Evolutionary conservation across 768 basidiomycete genomes (phyloP).

Genomic region (Trametes cubensis): DNA sequence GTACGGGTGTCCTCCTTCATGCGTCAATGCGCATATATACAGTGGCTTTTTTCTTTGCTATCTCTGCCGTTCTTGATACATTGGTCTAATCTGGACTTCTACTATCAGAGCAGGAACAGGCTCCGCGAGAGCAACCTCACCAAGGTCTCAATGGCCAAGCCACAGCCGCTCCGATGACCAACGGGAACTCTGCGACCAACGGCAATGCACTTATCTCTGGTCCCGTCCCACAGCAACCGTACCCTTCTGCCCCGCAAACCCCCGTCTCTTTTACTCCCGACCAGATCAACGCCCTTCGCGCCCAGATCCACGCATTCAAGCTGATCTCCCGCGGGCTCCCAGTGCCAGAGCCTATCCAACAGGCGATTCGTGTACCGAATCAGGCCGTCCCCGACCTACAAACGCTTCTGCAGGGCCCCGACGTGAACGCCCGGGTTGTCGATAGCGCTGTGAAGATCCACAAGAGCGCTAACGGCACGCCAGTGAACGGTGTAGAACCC

Average conservation of each 20-base stretch:
- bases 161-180: constrained; percentile 28
- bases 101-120: constrained; percentile 12
- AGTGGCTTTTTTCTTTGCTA: too few relatives aligned
- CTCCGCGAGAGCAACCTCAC: constrained; percentile 15
- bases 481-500: constrained; percentile 27
- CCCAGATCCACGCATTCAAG: constrained; percentile 84
- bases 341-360: constrained; percentile 69
- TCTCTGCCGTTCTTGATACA: too few relatives aligned
- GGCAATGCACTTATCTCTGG: constrained; percentile 51
- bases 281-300: constrained; percentile 75
- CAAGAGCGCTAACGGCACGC: constrained; percentile 47
- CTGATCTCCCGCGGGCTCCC: constrained; percentile 65
- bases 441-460: constrained; percentile 77
- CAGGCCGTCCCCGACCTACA: constrained; percentile 64
- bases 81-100: neutral
- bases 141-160: constrained; percentile 32
- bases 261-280: constrained; percentile 79
- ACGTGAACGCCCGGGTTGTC: constrained; percentile 63
- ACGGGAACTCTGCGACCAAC: constrained; percentile 40
- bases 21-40: too few relatives aligned
- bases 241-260: constrained; percentile 61
- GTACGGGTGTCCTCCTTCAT: too few relatives aligned
- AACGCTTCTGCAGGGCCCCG: constrained; percentile 61
- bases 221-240: constrained; percentile 50
- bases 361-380: constrained; percentile 68